Evolutionary conservation across 176 grass and related monocot species (phyloP), one percentile per base, ranked within the genome.

Genomic region (Cenchrus fungigraminus): DNA sequence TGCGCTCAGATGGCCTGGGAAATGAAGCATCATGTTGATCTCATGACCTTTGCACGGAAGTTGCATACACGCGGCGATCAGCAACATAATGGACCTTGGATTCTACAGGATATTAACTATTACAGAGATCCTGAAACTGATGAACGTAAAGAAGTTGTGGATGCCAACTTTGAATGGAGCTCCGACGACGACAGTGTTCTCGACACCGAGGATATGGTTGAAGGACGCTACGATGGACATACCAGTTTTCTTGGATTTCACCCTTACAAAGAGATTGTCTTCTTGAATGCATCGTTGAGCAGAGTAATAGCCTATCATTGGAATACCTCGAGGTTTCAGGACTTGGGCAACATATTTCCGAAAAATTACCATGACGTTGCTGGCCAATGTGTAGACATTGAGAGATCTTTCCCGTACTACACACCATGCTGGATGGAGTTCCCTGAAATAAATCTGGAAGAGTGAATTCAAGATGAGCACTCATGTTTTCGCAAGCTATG

Each of bases 361-460:
- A 63, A 22, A 31, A 3, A 73, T 0, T 83, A 83, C 25, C 0
- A 5, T 19, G 71, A 17, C 6, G 9, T 16, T 15, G 46, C 47
- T 16, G 12, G 2, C 22, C 6, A 6, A 22, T 28, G 25, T 14
- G 45, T 0, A 22, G 6, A 28, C 14, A 22, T 77, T 4, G 5
- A 45, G 1, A 14, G 0, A 4, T 77, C 34, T 13, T 77, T 61
- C 32, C 6, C 12, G 25, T 78, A 45, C n/a, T 78, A 45, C n/a
- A 62, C 76, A 46, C 76, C 76, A 9, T 78, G 57, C 20, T 78
- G 76, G 76, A 47, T 78, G 20, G 76, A 44, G 19, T 60, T 60
- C 74, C 55, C 6, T 22, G 40, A 17, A 74, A 76, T 12, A 7
- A n/a, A 45, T 25, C 6, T 25, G 20, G 58, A 51, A 51, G 11